Percentiles rank a stretch among this genome's conserved stretches.
These are phyloP conservation scores for Brassica juncea DNA, from an alignment of 345 rosid species.

Conservation along the genomic window DNA sequence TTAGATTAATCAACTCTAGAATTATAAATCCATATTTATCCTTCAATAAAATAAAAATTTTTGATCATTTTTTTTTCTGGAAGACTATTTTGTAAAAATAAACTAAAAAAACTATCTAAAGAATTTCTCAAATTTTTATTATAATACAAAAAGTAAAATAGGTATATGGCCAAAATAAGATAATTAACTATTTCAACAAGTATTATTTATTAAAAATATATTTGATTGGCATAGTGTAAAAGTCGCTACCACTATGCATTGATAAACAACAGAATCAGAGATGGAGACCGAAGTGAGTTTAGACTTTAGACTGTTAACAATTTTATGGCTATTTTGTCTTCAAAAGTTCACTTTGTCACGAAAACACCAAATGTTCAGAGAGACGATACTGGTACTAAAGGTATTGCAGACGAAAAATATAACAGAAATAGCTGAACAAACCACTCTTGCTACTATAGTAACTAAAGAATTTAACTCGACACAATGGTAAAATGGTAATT, in stretches of 20 bases:
- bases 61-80: too few relatives aligned
- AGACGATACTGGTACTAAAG: conserved; percentile 1
- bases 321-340: neutral
- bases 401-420: conserved; percentile 9
- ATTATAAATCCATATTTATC: too few relatives aligned
- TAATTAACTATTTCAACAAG: neutral
- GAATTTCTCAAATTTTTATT: neutral
- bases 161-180: neutral
- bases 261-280: neutral
- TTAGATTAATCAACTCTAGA: too few relatives aligned
- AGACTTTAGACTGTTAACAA: neutral
- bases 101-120: too few relatives aligned
- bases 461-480: conserved; percentile 32
- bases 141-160: neutral
- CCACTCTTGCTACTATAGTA: conserved; percentile 24
- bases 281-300: neutral
- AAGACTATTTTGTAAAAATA: too few relatives aligned
- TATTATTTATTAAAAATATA: neutral
- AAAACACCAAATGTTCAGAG: neutral
- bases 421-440: conserved; percentile 32
- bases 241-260: neutral
- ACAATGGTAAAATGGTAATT: conserved; percentile 35
- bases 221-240: neutral
- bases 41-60: too few relatives aligned
- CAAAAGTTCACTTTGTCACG: neutral